phyloP scores from a whole-genome alignment of 2,329 filamentous ascomycete genomes.

The Waltergamsia citrina region DNA sequence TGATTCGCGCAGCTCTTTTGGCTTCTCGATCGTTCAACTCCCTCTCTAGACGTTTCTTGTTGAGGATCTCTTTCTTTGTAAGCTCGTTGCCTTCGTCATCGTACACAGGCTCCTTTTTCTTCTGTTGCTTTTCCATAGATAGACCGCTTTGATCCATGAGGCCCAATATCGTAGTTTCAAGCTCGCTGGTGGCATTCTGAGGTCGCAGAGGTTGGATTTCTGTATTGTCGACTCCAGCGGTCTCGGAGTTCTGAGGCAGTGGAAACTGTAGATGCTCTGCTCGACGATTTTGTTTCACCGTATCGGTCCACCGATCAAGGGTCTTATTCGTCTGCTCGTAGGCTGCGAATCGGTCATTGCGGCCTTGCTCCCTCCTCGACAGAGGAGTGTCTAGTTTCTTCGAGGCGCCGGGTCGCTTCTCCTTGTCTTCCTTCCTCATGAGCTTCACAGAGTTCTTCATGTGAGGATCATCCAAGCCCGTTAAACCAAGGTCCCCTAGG shows the following conservation, averaged over 20 bases:
- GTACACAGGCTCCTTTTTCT: conserved; percentile 49
- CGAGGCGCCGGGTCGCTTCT: conserved; percentile 26
- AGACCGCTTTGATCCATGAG: conserved; percentile 89
- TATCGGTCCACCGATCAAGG: conserved; percentile 84
- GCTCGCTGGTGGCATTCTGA: conserved; percentile 60
- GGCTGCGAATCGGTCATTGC: conserved; percentile 70
- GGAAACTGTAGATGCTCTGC: conserved; percentile 89
- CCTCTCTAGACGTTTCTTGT: conserved; percentile 68
- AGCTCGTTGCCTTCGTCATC: conserved; percentile 64
- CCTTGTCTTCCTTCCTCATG: conserved; percentile 53
- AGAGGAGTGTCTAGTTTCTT: conserved; percentile 76
- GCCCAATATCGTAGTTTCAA: conserved; percentile 76
- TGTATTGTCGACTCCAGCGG: conserved; percentile 48
- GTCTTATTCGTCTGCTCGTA: conserved; percentile 90
- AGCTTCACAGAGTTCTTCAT: conserved; percentile 74
- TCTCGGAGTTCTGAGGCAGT: conserved; percentile 60
- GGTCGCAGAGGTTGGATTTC: conserved; percentile 56
- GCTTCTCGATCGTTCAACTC: conserved; percentile 86
- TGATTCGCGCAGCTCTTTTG: conserved; percentile 81
- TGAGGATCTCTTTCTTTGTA: conserved; percentile 59
- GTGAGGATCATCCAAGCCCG: conserved; percentile 61
- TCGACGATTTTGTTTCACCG: conserved; percentile 85
- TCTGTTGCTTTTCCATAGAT: conserved; percentile 33
- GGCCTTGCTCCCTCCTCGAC: conserved; percentile 77
- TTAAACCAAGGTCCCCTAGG: conserved; percentile 63